Conservation (phyloP, 306 rosid species). For the Cucurbita ficifolia region DNA sequence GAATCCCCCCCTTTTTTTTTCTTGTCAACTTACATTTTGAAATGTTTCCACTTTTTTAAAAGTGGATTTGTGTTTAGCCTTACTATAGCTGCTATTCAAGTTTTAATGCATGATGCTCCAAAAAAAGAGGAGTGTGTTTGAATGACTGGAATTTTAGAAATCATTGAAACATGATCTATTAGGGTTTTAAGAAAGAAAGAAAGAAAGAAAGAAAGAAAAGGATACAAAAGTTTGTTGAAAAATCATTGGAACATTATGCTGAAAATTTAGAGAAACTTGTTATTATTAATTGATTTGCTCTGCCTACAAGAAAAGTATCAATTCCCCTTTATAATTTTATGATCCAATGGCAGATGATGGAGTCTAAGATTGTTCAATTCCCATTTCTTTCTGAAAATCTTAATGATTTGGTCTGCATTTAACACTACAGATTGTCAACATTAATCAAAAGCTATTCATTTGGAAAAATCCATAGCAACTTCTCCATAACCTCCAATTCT, state of each 20-base stretch:
- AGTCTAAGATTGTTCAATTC: not conserved
- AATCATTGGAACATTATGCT: slow-evolving; percentile 1
- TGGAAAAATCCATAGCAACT: not conserved
- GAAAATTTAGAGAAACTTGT: not conserved
- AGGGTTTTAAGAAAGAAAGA: not conserved
- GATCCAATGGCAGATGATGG: not conserved
- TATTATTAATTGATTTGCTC: slow-evolving; percentile 5
- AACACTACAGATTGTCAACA: not conserved
- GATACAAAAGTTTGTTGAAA: not conserved
- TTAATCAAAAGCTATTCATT: not conserved
- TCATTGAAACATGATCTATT: not conserved
- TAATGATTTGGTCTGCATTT: slow-evolving; percentile 8
- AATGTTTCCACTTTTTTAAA: not conserved
- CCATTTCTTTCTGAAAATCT: not conserved
- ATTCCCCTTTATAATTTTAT: slow-evolving; percentile 2
- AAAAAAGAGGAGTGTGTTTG: not conserved
- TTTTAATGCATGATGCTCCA: not conserved
- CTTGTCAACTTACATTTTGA: not conserved
- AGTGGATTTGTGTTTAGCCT: not conserved
- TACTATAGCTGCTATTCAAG: not conserved
- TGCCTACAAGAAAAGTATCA: slow-evolving; percentile 17
- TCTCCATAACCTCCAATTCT: not conserved
- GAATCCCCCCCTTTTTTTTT: no score
- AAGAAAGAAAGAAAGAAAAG: not conserved
- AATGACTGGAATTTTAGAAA: not conserved